Base-by-base conservation (phyloP, 441 rosid genomes). In the Flueggea neowawraea region DNA sequence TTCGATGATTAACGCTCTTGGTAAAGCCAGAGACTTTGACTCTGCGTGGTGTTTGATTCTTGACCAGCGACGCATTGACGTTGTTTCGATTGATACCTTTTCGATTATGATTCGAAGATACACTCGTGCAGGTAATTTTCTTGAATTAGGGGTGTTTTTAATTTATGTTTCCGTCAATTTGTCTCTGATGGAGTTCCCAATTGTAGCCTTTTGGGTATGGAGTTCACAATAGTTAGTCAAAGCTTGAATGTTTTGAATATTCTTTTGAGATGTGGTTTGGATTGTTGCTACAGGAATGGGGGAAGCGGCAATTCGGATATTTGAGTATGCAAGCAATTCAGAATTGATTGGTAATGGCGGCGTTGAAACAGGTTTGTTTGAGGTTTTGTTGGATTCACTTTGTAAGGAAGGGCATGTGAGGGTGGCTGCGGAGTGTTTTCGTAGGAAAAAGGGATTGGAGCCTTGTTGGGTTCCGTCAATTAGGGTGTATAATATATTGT, bases 401-500 rank as follows among this genome's bases (percentile, higher is more conserved):
- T 89, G 90, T 64, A 89, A 91, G 76, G 94, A 91, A 78, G 92
- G 89, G 62, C 77, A 70, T 67, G 87, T 84, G 66, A 77, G 76
- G 65, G 83, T 68, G 45, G 92, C 90, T 36, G 75, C 81, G 9
- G 69, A 80, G 16, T 85, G 83, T 68, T 58, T 84, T 53, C 66
- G 76, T 64, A 57, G 71, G 44, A 82, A 45, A 65, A 72, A 62
- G 72, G 64, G 49, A 60, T 52, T 54, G 63, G 81, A 77, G 41
- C 41, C 67, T 1, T 61, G 64, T 16, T 89, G 88, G 90, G 57
- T 68, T 60, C 87, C 94, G 0, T 75, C 96, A 12, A 69, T 82
- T 69, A 69, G 83, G 56, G 69, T 84, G 13, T 86, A 80, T 78
- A 91, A 85, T 64, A 86, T 86, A 57, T 61, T 91, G 6, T 49